Conservation (phyloP, 352 stramenopile species). For the Nothophytophthora sp. region DNA sequence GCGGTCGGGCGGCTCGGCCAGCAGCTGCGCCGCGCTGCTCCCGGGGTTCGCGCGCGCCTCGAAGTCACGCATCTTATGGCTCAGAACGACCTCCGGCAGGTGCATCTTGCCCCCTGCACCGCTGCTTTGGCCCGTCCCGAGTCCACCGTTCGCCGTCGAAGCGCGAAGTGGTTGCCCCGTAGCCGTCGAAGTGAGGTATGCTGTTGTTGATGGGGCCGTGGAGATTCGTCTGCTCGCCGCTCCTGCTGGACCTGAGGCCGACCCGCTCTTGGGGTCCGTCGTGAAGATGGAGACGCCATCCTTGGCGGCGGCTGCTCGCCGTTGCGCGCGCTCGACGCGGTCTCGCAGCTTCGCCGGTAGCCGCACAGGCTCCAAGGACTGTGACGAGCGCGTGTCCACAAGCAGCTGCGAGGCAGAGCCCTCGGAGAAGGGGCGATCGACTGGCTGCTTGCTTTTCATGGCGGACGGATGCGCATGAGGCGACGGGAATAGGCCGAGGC, state of each 20-base stretch:
- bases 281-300: slow-evolving; percentile 72
- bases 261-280: slow-evolving; percentile 21
- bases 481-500: slow-evolving; percentile 13
- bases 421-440: slow-evolving; percentile 6
- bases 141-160: slow-evolving; percentile 2
- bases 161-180: slow-evolving; percentile 2
- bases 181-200: neutral
- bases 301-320: slow-evolving; percentile 65
- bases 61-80: slow-evolving; percentile 83
- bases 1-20: slow-evolving; percentile 53
- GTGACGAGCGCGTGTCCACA: slow-evolving; percentile 59
- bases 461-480: neutral
- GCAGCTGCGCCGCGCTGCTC: slow-evolving; percentile 35
- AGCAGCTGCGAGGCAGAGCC: slow-evolving; percentile 11
- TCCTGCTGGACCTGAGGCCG: neutral
- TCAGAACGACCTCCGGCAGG: slow-evolving; percentile 67
- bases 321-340: slow-evolving; percentile 58
- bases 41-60: slow-evolving; percentile 59
- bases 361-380: slow-evolving; percentile 58
- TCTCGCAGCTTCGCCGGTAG: slow-evolving; percentile 66
- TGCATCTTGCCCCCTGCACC: slow-evolving; percentile 40
- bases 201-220: slow-evolving; percentile 8
- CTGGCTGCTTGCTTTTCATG: neutral
- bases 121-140: neutral
- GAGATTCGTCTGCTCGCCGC: slow-evolving; percentile 4